Evolutionary conservation across 106 monocot genomes (phyloP).

Genomic region (Iris macrosiphon): DNA sequence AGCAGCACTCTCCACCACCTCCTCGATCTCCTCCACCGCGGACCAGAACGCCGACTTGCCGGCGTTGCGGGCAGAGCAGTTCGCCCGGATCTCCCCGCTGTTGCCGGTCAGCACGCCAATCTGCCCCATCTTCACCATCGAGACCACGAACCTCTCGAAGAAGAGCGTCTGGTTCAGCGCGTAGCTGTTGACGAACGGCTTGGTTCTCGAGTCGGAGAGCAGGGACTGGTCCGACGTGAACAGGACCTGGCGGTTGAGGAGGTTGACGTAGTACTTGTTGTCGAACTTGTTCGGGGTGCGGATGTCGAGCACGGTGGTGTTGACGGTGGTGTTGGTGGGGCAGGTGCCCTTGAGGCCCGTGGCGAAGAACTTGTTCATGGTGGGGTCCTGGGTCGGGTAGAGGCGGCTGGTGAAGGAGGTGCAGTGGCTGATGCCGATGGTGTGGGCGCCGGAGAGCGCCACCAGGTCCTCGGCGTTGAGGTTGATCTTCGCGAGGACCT

Average conservation of each 20-base stretch:
- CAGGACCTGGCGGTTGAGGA: constrained; percentile 26
- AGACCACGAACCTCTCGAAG: constrained; percentile 25
- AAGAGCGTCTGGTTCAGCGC: constrained; percentile 27
- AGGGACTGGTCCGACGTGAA: constrained; percentile 47
- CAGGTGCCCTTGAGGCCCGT: constrained; percentile 9
- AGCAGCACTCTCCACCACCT: neutral
- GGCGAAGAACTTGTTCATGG: constrained; percentile 20
- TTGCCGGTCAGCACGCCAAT: constrained; percentile 21
- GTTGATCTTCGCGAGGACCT: constrained; percentile 15
- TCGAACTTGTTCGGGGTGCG: constrained; percentile 23
- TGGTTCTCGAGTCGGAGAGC: constrained; percentile 24
- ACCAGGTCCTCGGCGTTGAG: constrained; percentile 41
- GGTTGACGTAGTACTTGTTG: constrained; percentile 38
- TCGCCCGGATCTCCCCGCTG: constrained; percentile 28
- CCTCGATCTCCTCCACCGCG: neutral
- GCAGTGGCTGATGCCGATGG: constrained; percentile 42
- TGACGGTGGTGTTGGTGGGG: constrained; percentile 7
- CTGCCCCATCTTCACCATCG: constrained; percentile 45
- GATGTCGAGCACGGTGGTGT: constrained; percentile 21
- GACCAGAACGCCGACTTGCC: constrained; percentile 9
- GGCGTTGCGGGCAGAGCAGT: constrained; percentile 34
- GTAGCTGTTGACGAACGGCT: constrained; percentile 12
- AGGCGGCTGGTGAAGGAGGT: constrained; percentile 29
- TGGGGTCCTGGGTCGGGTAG: constrained; percentile 20
- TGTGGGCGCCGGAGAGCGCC: constrained; percentile 54